A percentile compares a stretch with the other conserved stretches of the same genome.
Conservation (phyloP, 1,139 yeast genomes). For the Blastobotrys serpentis region DNA sequence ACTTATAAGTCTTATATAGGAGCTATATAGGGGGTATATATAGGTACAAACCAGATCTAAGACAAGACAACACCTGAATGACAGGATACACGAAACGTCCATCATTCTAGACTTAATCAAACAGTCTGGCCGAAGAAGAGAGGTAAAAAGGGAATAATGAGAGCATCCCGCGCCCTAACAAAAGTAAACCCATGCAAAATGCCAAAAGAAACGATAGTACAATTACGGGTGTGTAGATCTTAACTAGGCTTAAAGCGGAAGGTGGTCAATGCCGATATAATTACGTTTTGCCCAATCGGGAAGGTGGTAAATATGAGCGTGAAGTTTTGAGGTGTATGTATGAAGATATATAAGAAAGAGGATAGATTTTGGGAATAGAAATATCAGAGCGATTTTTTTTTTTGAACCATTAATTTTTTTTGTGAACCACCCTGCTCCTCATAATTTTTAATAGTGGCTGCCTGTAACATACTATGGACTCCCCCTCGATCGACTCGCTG, state of each 20-base stretch:
- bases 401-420: background rate
- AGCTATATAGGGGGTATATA: background rate
- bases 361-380: background rate
- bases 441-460: background rate
- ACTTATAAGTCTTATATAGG: no score
- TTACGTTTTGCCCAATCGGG: conserved; percentile 9
- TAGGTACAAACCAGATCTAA: background rate
- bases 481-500: conserved; percentile 7
- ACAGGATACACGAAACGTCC: no score
- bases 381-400: background rate
- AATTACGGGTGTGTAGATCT: conserved; percentile 5
- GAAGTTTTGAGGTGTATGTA: background rate
- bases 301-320: conserved; percentile 6
- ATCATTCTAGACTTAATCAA: no score
- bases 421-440: background rate
- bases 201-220: conserved; percentile 1
- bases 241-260: conserved; percentile 1
- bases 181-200: background rate
- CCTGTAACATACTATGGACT: no score
- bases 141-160: no score
- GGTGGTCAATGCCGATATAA: conserved; percentile 7
- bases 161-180: background rate
- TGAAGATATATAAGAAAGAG: background rate
- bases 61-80: no score
- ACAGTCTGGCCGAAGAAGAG: background rate